These are phyloP conservation scores for Neospermospora avenae DNA, from an alignment of 2,329 filamentous ascomycete genomes.

Conservation along the genomic window DNA sequence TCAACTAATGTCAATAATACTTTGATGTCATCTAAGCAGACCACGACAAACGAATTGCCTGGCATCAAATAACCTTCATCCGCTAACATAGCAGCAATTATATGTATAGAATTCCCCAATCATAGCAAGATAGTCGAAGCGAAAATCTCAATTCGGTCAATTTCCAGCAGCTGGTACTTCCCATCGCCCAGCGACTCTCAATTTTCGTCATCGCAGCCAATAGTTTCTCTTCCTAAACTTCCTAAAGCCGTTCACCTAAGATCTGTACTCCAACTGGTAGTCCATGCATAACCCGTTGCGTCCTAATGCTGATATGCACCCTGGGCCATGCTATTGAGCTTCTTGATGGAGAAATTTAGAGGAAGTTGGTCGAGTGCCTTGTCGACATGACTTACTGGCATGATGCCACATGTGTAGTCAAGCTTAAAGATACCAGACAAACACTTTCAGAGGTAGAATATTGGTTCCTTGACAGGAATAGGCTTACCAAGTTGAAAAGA, in stretches of 20 bases:
- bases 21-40: too few relatives aligned
- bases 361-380: slow-evolving; percentile 64
- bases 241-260: slow-evolving; percentile 34
- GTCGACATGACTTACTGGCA: slow-evolving; percentile 86
- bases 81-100: too few relatives aligned
- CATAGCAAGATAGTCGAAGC: not conserved
- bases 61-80: too few relatives aligned
- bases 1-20: too few relatives aligned
- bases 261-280: slow-evolving; percentile 71
- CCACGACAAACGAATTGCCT: too few relatives aligned
- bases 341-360: slow-evolving; percentile 53
- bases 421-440: slow-evolving; percentile 48
- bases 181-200: slow-evolving; percentile 65
- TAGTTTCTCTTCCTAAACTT: slow-evolving; percentile 35
- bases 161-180: slow-evolving; percentile 49
- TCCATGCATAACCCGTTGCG: slow-evolving; percentile 76
- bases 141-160: slow-evolving; percentile 24
- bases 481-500: slow-evolving; percentile 76
- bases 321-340: slow-evolving; percentile 73
- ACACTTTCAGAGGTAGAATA: not conserved
- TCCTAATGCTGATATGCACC: slow-evolving; percentile 88
- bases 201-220: slow-evolving; percentile 45
- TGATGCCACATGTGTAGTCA: slow-evolving; percentile 78
- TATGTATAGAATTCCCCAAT: not conserved
- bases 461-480: not conserved